phyloP scores from a whole-genome alignment of 306 rosid species.

The Cicer arietinum region DNA sequence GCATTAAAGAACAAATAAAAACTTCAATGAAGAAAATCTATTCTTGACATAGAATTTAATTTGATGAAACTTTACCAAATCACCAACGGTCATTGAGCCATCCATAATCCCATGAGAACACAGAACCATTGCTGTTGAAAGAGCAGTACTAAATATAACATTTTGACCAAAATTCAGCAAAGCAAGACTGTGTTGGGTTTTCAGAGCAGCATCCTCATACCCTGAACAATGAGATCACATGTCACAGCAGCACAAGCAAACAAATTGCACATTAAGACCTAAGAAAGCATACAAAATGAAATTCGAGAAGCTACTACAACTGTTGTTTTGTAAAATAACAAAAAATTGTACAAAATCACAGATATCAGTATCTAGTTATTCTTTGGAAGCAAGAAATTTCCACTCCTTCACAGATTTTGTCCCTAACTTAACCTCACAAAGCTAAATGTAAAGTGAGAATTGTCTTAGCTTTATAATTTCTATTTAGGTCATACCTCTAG shows the following conservation, averaged over 20 bases:
- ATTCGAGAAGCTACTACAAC: slow-evolving; percentile 15
- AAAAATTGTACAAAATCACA: slow-evolving; percentile 12
- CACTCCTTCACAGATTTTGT: neutral
- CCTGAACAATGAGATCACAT: slow-evolving; percentile 55
- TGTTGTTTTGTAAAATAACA: slow-evolving; percentile 11
- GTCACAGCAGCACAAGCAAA: slow-evolving; percentile 44
- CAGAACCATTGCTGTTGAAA: slow-evolving; percentile 95
- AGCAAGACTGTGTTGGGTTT: slow-evolving; percentile 92
- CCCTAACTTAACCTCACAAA: neutral
- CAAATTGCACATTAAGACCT: slow-evolving; percentile 36
- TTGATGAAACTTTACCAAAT: slow-evolving; percentile 72
- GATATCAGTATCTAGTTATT: slow-evolving; percentile 23
- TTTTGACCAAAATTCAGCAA: slow-evolving; percentile 91
- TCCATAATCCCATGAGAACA: slow-evolving; percentile 85
- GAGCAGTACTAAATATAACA: slow-evolving; percentile 88
- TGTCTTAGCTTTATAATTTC: neutral
- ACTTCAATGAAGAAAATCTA: slow-evolving; percentile 12
- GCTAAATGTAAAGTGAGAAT: neutral
- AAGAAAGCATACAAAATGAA: slow-evolving; percentile 29
- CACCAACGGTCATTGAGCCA: slow-evolving; percentile 93
- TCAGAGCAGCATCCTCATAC: slow-evolving; percentile 95
- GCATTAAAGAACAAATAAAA: slow-evolving; percentile 23
- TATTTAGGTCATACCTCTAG: slow-evolving; percentile 2
- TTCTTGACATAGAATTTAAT: slow-evolving; percentile 3
- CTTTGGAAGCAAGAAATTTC: slow-evolving; percentile 14